Percentiles rank a stretch among this genome's conserved stretches.
phyloP scores from a whole-genome alignment of 768 basidiomycete species.

The Lyophyllum decastes region DNA sequence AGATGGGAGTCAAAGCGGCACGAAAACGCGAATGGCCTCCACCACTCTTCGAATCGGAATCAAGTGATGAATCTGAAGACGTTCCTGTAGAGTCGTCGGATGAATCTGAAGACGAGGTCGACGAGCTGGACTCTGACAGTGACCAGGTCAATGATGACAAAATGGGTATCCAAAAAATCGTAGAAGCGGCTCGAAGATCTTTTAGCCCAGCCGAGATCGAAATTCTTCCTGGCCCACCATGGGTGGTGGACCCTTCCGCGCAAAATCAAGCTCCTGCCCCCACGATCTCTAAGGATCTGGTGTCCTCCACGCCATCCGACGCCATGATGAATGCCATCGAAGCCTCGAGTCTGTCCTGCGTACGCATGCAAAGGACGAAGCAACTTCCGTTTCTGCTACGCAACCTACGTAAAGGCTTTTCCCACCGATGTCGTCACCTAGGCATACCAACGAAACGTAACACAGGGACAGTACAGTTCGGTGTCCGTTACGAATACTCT shows the following conservation, averaged over 20 bases:
- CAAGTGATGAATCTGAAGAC: constrained; percentile 10
- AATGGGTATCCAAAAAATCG: constrained; percentile 10
- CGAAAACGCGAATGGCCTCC: constrained; percentile 23
- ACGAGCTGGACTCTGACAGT: constrained; percentile 4
- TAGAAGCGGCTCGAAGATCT: constrained; percentile 8
- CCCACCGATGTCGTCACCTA: constrained; percentile 35
- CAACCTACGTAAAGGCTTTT: constrained; percentile 52
- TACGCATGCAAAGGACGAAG: constrained; percentile 37
- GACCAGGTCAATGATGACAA: constrained; percentile 5
- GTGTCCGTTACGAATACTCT: constrained; percentile 18
- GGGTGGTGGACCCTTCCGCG: constrained; percentile 2
- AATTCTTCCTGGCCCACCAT: constrained; percentile 17
- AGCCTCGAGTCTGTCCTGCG: constrained; percentile 25
- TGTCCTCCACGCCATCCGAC: constrained; percentile 25
- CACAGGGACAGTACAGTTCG: constrained; percentile 8
- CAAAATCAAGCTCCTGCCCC: neutral
- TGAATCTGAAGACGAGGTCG: constrained; percentile 8
- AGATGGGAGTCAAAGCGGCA: constrained; percentile 18
- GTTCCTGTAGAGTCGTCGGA: constrained; percentile 4
- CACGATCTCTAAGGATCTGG: neutral
- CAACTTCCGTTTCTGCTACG: constrained; percentile 60
- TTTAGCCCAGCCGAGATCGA: constrained; percentile 18
- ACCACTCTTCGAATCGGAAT: neutral
- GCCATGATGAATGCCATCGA: constrained; percentile 37
- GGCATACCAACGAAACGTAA: constrained; percentile 32